A percentile compares a stretch with the other conserved stretches of the same genome.
Conservation (phyloP, 768 basidiomycete genomes). For the Pleurotus citrinopileatus region DNA sequence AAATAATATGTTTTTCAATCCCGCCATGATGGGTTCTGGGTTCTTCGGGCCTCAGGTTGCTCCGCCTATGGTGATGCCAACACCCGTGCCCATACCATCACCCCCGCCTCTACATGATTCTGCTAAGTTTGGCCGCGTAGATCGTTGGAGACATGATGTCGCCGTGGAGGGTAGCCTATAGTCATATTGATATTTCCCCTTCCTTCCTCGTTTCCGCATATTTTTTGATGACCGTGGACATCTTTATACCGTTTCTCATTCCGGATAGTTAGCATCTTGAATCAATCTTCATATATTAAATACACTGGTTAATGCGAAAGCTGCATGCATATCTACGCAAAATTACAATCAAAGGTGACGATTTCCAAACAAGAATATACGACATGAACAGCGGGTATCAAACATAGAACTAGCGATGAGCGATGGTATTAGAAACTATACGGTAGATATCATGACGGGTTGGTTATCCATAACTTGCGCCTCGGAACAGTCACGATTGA, state of each 20-base stretch:
- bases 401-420: not conserved
- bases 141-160: constrained; percentile 80
- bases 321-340: constrained; percentile 4
- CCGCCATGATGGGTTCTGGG: constrained; percentile 67
- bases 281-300: constrained; percentile 7
- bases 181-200: not conserved
- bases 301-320: constrained; percentile 11
- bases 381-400: constrained; percentile 2
- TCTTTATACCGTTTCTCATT: not conserved
- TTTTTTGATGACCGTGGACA: not conserved
- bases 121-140: constrained; percentile 67
- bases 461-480: constrained; percentile 71
- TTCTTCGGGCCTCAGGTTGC: constrained; percentile 56
- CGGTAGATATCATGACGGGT: constrained; percentile 46
- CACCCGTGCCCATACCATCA: constrained; percentile 50
- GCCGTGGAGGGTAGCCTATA: constrained; percentile 57
- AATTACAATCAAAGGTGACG: constrained; percentile 2
- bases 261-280: not conserved
- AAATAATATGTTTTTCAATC: constrained; percentile 71
- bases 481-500: constrained; percentile 79
- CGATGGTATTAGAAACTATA: constrained; percentile 10
- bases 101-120: constrained; percentile 65
- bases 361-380: constrained; percentile 4
- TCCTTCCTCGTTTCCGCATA: not conserved
- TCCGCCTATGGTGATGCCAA: constrained; percentile 42